These are phyloP conservation scores for Boletus smithii DNA, from an alignment of 1,284 basidiomycete genomes.

Conservation along the genomic window DNA sequence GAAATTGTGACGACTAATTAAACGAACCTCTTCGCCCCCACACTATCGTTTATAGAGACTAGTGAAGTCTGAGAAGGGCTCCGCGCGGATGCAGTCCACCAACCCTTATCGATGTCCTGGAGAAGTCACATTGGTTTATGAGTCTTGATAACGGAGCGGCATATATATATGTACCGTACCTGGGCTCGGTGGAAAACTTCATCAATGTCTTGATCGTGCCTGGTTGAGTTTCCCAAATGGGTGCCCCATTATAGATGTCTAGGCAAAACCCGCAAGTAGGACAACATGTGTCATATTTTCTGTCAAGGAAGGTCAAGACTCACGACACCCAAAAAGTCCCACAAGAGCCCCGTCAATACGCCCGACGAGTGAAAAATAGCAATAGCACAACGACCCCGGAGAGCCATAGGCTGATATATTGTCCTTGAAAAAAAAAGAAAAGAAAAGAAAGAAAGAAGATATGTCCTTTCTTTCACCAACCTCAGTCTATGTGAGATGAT, in stretches of 20 bases:
- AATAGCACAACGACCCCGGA: background rate
- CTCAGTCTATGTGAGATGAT: background rate
- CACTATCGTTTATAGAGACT: background rate
- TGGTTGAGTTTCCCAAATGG: slow-evolving; percentile 3
- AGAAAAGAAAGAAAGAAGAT: background rate
- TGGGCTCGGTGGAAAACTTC: slow-evolving; percentile 6
- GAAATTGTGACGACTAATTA: slow-evolving; percentile 6
- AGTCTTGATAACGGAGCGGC: slow-evolving; percentile 1
- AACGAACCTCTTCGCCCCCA: background rate
- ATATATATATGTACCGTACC: slow-evolving; percentile 15
- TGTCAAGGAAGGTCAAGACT: background rate
- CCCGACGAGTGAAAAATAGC: background rate
- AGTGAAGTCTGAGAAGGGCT: background rate
- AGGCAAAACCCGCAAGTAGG: background rate
- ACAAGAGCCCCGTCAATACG: background rate
- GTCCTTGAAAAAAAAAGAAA: background rate
- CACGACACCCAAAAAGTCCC: background rate
- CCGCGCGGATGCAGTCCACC: background rate
- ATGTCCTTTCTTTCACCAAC: background rate
- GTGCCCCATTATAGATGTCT: background rate
- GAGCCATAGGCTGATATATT: background rate
- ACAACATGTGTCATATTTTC: background rate
- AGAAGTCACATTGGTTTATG: background rate
- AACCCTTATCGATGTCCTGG: slow-evolving; percentile 1
- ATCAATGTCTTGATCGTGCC: slow-evolving; percentile 13